A percentile compares a stretch with the other conserved stretches of the same genome.
phyloP scores from a whole-genome alignment of 2,329 filamentous ascomycete genomes.

The Xylaria sp. region DNA sequence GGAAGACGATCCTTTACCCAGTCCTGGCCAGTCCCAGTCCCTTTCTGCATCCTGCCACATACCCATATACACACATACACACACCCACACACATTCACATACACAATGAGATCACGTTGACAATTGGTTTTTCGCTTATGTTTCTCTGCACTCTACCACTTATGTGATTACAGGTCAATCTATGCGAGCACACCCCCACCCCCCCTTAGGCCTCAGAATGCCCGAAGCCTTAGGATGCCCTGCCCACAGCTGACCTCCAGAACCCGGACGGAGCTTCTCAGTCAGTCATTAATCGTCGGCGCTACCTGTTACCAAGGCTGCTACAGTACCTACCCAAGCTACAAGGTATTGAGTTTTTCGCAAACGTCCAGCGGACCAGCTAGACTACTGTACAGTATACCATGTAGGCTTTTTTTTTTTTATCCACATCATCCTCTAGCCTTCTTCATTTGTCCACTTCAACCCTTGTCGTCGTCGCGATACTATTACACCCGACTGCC shows the following conservation, averaged over 20 bases:
- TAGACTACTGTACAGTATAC: too few relatives aligned
- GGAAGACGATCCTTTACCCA: conserved; percentile 38
- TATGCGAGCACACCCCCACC: conserved; percentile 30
- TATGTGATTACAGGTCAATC: conserved; percentile 31
- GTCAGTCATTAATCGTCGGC: conserved; percentile 14
- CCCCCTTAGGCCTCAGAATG: conserved; percentile 6
- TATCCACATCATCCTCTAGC: conserved; percentile 12
- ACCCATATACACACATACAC: too few relatives aligned
- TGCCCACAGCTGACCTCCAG: conserved; percentile 9
- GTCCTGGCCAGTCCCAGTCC: conserved; percentile 45
- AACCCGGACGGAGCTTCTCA: neutral
- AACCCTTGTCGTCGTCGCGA: conserved; percentile 36
- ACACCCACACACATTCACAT: too few relatives aligned
- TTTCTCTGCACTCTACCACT: conserved; percentile 24
- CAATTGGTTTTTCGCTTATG: conserved; percentile 29
- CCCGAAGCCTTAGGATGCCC: conserved; percentile 14
- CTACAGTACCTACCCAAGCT: too few relatives aligned
- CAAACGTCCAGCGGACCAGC: conserved; percentile 13
- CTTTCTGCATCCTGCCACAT: conserved; percentile 39
- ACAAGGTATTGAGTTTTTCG: conserved; percentile 1
- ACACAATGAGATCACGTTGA: conserved; percentile 38
- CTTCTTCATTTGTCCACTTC: conserved; percentile 29
- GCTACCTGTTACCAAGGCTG: conserved; percentile 14
- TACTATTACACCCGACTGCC: conserved; percentile 43
- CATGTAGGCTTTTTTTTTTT: conserved; percentile 12